A percentile compares a stretch with the other conserved stretches of the same genome.
Evolutionary conservation across 208 protist genomes (phyloP).

Genomic region (Vickermania spadyakhi): DNA sequence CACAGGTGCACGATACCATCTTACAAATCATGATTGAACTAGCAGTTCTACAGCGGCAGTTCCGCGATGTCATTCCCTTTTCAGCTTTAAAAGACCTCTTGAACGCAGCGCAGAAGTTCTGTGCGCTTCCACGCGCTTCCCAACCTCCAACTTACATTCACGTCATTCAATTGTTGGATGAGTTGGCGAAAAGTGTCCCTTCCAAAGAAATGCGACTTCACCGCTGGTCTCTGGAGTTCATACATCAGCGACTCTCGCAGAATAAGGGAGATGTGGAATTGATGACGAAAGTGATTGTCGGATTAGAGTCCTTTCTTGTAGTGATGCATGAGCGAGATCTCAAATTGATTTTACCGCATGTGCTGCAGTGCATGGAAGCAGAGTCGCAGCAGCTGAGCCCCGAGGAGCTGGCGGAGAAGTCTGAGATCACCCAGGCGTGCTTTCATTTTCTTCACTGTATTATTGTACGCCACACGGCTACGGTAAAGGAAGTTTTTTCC

Average conservation of each 20-base stretch:
- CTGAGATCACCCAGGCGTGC: slow-evolving; percentile 79
- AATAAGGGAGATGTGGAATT: slow-evolving; percentile 78
- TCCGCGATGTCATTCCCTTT: slow-evolving; percentile 52
- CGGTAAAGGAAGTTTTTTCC: slow-evolving; percentile 78
- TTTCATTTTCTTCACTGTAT: slow-evolving; percentile 83
- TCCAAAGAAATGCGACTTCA: slow-evolving; percentile 84
- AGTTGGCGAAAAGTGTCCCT: slow-evolving; percentile 59
- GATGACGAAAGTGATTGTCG: slow-evolving; percentile 73
- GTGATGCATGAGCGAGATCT: slow-evolving; percentile 85
- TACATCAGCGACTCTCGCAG: slow-evolving; percentile 83
- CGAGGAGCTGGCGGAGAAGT: slow-evolving; percentile 27
- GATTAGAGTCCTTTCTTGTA: slow-evolving; percentile 72
- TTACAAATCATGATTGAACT: slow-evolving; percentile 77
- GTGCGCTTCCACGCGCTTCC: slow-evolving; percentile 61
- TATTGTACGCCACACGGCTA: slow-evolving; percentile 60
- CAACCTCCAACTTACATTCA: slow-evolving; percentile 75
- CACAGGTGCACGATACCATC: slow-evolving; percentile 61
- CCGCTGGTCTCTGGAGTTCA: slow-evolving; percentile 85
- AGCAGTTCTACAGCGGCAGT: slow-evolving; percentile 60
- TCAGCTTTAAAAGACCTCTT: slow-evolving; percentile 56
- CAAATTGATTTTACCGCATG: slow-evolving; percentile 77
- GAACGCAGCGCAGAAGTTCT: slow-evolving; percentile 71
- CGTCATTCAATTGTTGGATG: slow-evolving; percentile 81
- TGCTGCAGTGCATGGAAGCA: slow-evolving; percentile 85
- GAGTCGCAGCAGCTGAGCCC: slow-evolving; percentile 34